Evolutionary conservation across 2,329 filamentous ascomycete genomes (phyloP).

Genomic region (Alternaria sp.): DNA sequence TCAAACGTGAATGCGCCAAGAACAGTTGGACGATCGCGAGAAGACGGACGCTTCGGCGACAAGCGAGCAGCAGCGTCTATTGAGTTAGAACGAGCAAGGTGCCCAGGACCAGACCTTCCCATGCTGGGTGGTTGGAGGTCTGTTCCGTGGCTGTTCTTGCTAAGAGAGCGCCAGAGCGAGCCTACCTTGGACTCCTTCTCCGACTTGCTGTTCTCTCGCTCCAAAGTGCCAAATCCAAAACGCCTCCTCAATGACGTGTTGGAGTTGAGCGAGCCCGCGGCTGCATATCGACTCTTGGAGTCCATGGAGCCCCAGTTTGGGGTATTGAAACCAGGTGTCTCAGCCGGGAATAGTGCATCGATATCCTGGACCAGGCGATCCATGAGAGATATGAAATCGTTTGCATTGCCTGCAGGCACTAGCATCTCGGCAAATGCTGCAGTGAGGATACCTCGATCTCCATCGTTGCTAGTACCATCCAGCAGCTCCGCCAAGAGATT

Average conservation of each 20-base stretch:
- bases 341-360: constrained; percentile 83
- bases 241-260: constrained; percentile 88
- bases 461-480: constrained; percentile 89
- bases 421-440: constrained; percentile 88
- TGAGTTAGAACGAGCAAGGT: constrained; percentile 74
- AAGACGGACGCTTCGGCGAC: constrained; percentile 61
- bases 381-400: constrained; percentile 85
- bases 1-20: constrained; percentile 60
- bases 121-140: constrained; percentile 66
- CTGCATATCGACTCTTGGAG: constrained; percentile 65
- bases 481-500: constrained; percentile 87
- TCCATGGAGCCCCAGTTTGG: constrained; percentile 66
- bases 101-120: constrained; percentile 65
- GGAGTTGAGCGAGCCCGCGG: constrained; percentile 79
- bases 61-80: constrained; percentile 73
- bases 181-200: constrained; percentile 73
- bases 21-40: constrained; percentile 62
- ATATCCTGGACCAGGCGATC: constrained; percentile 91
- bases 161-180: constrained; percentile 86
- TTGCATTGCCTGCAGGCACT: constrained; percentile 77
- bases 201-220: constrained; percentile 80
- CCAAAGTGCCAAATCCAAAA: constrained; percentile 79
- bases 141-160: constrained; percentile 69
- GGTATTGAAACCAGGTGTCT: constrained; percentile 55
- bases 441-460: constrained; percentile 86